A percentile compares a stretch with the other conserved stretches of the same genome.
phyloP scores from a whole-genome alignment of 2,329 filamentous ascomycete genomes.

The Scedosporium minutisporum region DNA sequence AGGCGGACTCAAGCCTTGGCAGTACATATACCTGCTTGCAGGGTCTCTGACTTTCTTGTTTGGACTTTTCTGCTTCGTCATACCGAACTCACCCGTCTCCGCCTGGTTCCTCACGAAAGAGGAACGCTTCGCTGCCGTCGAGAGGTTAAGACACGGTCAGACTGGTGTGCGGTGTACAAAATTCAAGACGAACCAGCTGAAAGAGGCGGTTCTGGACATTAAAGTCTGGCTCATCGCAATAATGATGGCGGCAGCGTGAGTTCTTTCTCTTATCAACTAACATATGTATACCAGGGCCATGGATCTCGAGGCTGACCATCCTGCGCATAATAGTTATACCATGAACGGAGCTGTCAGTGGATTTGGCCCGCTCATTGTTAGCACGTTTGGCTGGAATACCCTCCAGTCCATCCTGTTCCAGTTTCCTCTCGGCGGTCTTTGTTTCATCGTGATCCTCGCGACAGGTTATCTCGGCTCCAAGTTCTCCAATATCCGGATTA shows the following conservation, averaged over 20 bases:
- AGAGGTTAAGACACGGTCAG: constrained; percentile 51
- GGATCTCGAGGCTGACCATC: background rate
- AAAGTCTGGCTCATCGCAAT: constrained; percentile 56
- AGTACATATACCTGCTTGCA: constrained; percentile 61
- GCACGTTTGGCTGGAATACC: constrained; percentile 56
- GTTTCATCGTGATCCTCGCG: constrained; percentile 54
- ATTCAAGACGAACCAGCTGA: constrained; percentile 50
- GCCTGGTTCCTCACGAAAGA: constrained; percentile 60
- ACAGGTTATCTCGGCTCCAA: constrained; percentile 55
- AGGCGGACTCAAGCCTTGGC: constrained; percentile 50
- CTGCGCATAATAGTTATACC: constrained; percentile 35
- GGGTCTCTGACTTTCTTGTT: constrained; percentile 55
- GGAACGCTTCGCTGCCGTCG: constrained; percentile 55
- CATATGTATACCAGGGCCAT: too few species aligned
- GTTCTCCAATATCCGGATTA: constrained; percentile 52
- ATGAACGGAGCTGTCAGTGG: constrained; percentile 63
- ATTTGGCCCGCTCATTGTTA: constrained; percentile 63
- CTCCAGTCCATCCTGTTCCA: constrained; percentile 62
- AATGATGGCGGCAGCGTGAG: constrained; percentile 55
- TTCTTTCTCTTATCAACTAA: constrained; percentile 1
- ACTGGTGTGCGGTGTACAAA: constrained; percentile 52
- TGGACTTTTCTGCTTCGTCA: constrained; percentile 52
- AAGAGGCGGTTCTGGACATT: constrained; percentile 46
- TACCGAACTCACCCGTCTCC: constrained; percentile 55
- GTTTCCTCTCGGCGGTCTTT: constrained; percentile 63